phyloP scores from a whole-genome alignment of 1,139 yeast genomes.

The Hemisphaericaspora xylanilytica region DNA sequence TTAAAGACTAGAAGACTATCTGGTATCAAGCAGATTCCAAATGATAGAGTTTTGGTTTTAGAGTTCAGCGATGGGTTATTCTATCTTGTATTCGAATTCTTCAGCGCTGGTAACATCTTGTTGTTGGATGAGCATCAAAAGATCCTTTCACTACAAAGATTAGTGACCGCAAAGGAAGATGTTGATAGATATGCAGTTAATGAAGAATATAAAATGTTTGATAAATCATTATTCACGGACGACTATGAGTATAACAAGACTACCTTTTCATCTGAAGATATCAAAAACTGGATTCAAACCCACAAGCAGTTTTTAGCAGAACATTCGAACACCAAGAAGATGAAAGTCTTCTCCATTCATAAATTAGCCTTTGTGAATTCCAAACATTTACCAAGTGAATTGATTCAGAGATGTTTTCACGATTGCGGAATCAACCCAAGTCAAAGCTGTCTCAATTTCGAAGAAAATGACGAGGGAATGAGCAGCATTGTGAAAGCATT shows the following conservation, averaged over 20 bases:
- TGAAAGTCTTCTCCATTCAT: slow-evolving; percentile 61
- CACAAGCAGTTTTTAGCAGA: slow-evolving; percentile 31
- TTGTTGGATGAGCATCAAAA: slow-evolving; percentile 66
- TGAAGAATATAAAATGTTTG: slow-evolving; percentile 63
- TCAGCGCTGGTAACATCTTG: slow-evolving; percentile 90
- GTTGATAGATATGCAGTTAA: slow-evolving; percentile 69
- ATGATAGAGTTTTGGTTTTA: slow-evolving; percentile 77
- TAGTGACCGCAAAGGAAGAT: slow-evolving; percentile 70
- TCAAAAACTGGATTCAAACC: slow-evolving; percentile 49
- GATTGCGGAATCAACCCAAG: slow-evolving; percentile 47
- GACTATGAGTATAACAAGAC: slow-evolving; percentile 6
- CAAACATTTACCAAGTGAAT: slow-evolving; percentile 75
- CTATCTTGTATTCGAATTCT: slow-evolving; percentile 83
- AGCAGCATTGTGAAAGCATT: slow-evolving; percentile 42
- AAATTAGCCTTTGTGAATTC: slow-evolving; percentile 67
- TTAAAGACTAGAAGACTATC: slow-evolving; percentile 77
- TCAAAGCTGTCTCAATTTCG: slow-evolving; percentile 37
- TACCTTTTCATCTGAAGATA: slow-evolving; percentile 30
- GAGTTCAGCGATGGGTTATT: slow-evolving; percentile 79
- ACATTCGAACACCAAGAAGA: slow-evolving; percentile 26
- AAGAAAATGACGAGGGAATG: slow-evolving; percentile 19
- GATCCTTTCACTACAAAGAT: slow-evolving; percentile 72
- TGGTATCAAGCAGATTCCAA: slow-evolving; percentile 66
- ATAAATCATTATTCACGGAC: slow-evolving; percentile 22
- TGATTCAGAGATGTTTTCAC: slow-evolving; percentile 59